Percentiles rank a stretch among this genome's conserved stretches.
Evolutionary conservation across 2,329 filamentous ascomycete species (phyloP).

Genomic region (Trichoderma polysporum): DNA sequence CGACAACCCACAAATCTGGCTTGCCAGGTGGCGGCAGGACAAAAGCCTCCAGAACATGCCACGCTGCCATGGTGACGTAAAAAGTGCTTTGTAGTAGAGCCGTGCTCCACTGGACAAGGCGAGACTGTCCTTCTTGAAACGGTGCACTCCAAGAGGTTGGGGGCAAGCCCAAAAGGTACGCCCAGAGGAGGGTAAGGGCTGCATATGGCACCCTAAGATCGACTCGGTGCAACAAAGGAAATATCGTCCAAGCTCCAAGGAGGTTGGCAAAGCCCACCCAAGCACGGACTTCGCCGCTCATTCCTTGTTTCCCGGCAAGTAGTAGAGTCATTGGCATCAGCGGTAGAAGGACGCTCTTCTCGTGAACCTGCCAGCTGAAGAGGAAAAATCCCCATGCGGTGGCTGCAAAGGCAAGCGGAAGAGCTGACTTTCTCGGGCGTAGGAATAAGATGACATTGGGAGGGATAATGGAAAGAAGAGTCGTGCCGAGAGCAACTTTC

Average conservation of each 20-base stretch:
- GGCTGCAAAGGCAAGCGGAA: constrained; percentile 77
- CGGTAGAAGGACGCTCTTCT: constrained; percentile 93
- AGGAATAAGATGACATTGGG: constrained; percentile 79
- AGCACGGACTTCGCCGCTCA: constrained; percentile 72
- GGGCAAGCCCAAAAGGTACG: constrained; percentile 84
- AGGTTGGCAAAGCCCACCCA: constrained; percentile 98
- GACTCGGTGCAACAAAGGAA: constrained; percentile 82
- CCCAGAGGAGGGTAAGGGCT: constrained; percentile 83
- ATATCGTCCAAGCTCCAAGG: constrained; percentile 89
- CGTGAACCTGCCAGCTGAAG: constrained; percentile 96
- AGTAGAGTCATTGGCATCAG: constrained; percentile 91
- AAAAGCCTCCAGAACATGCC: constrained; percentile 76
- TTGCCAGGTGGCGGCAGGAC: constrained; percentile 69
- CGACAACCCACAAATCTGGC: constrained; percentile 92
- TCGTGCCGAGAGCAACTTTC: constrained; percentile 70
- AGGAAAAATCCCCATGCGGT: constrained; percentile 97
- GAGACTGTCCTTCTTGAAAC: constrained; percentile 47
- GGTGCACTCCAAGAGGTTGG: constrained; percentile 72
- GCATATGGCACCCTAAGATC: constrained; percentile 81
- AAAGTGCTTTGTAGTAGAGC: constrained; percentile 70
- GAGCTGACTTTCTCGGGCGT: constrained; percentile 70
- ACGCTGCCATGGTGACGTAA: constrained; percentile 73
- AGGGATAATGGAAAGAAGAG: constrained; percentile 72
- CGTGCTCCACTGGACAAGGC: constrained; percentile 52
- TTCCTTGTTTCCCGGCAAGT: constrained; percentile 72